A percentile compares a stretch with the other conserved stretches of the same genome.
Conservation (phyloP, 2,329 filamentous ascomycete genomes). For the Blastomyces gilchristii region DNA sequence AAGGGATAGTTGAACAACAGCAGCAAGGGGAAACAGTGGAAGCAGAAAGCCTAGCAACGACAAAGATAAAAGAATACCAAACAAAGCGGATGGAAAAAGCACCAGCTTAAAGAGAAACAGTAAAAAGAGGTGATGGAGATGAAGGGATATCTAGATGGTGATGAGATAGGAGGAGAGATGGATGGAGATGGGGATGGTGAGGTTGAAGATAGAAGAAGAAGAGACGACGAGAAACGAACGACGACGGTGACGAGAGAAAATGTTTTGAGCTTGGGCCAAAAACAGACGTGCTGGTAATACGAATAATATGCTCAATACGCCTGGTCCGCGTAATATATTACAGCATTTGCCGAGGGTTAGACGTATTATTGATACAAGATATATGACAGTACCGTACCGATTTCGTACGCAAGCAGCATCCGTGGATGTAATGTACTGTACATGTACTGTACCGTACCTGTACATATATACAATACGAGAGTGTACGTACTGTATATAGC, state of each 20-base stretch:
- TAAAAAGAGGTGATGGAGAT: neutral
- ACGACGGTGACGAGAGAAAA: neutral
- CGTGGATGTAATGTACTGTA: too few relatives aligned
- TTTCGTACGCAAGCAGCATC: too few relatives aligned
- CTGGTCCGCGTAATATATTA: too few relatives aligned
- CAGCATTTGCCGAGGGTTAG: too few relatives aligned
- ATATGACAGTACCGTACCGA: too few relatives aligned
- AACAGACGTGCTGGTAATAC: neutral
- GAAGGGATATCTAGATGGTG: neutral
- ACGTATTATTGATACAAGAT: too few relatives aligned
- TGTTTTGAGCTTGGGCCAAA: neutral
- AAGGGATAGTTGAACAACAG: constrained; percentile 3
- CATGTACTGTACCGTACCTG: too few relatives aligned
- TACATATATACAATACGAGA: too few relatives aligned
- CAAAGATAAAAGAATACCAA: neutral
- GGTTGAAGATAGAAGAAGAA: neutral
- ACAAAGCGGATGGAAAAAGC: neutral
- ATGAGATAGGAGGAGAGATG: neutral
- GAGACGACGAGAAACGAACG: too few relatives aligned
- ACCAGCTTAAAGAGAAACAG: neutral
- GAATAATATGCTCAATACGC: too few relatives aligned
- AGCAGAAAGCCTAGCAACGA: neutral
- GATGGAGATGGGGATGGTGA: neutral
- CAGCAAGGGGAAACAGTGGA: neutral
- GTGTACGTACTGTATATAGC: too few relatives aligned